phyloP scores from a whole-genome alignment of 1,284 basidiomycete species.

The Melampsora larici-populina region DNA sequence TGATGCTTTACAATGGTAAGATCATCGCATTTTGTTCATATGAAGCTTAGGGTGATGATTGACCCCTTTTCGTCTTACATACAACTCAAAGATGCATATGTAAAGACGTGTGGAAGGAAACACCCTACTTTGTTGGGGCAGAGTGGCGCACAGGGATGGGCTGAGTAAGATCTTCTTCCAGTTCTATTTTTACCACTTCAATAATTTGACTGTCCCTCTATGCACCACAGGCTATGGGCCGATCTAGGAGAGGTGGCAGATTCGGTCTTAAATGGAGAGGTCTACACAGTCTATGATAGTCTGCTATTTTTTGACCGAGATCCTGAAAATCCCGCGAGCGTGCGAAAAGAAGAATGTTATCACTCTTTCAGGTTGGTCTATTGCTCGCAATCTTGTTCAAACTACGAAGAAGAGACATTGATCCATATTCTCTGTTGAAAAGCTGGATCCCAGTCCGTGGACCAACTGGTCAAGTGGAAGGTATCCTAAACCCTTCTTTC shows the following conservation, averaged over 20 bases:
- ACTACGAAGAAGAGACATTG: neutral
- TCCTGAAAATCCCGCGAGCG: slow-evolving; percentile 28
- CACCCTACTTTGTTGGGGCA: slow-evolving; percentile 47
- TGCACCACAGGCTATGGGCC: slow-evolving; percentile 20
- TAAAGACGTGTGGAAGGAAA: slow-evolving; percentile 45
- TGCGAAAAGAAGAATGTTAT: slow-evolving; percentile 38
- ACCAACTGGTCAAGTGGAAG: slow-evolving; percentile 39
- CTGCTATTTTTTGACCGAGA: slow-evolving; percentile 40
- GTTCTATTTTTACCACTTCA: neutral
- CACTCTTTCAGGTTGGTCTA: slow-evolving; percentile 34
- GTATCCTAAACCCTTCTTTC: slow-evolving; percentile 43
- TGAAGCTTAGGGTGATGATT: neutral
- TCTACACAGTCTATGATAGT: slow-evolving; percentile 41
- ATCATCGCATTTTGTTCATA: neutral
- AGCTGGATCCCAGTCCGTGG: slow-evolving; percentile 43
- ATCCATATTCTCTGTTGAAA: neutral
- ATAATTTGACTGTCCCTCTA: neutral
- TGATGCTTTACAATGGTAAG: slow-evolving; percentile 42
- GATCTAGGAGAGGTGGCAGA: slow-evolving; percentile 34
- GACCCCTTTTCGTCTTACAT: neutral
- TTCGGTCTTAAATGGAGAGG: slow-evolving; percentile 30
- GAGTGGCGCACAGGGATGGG: slow-evolving; percentile 46
- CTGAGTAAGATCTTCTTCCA: slow-evolving; percentile 38
- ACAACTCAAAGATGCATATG: slow-evolving; percentile 38
- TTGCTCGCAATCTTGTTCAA: neutral